A percentile compares a stretch with the other conserved stretches of the same genome.
phyloP scores from a whole-genome alignment of 495 filamentous ascomycete species.

The Talaromyces ruber region DNA sequence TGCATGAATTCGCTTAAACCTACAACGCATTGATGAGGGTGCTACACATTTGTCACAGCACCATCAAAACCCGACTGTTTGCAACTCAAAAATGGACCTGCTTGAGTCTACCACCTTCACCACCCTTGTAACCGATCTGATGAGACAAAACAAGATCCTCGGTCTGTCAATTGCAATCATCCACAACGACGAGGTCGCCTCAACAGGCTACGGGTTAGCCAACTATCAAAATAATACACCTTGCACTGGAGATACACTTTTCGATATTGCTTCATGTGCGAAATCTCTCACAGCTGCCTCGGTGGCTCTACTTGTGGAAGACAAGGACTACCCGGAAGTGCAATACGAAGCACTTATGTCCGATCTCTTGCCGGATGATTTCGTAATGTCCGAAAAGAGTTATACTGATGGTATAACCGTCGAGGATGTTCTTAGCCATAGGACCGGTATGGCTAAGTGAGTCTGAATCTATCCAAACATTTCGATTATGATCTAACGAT shows the following conservation, averaged over 20 bases:
- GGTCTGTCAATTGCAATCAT: constrained; percentile 11
- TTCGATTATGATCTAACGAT: not conserved
- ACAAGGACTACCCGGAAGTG: constrained; percentile 15
- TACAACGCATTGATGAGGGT: not conserved
- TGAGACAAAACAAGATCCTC: constrained; percentile 9
- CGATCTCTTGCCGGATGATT: constrained; percentile 19
- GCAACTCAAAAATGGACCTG: constrained; percentile 3
- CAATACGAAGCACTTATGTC: constrained; percentile 18
- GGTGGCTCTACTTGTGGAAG: constrained; percentile 19
- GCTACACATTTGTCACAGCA: not conserved
- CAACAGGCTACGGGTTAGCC: constrained; percentile 7
- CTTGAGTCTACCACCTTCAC: constrained; percentile 4
- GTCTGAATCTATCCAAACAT: not conserved
- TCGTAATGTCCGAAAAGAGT: constrained; percentile 15
- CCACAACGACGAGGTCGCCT: constrained; percentile 5
- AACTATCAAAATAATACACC: not conserved
- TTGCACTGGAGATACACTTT: constrained; percentile 14
- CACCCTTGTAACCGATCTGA: constrained; percentile 6
- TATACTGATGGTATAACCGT: constrained; percentile 20
- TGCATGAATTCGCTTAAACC: not conserved
- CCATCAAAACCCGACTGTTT: not conserved
- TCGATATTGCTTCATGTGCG: constrained; percentile 14
- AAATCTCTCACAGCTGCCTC: constrained; percentile 24
- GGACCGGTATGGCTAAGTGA: constrained; percentile 17
- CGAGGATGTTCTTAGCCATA: constrained; percentile 20